phyloP scores from a whole-genome alignment of 163 green algal genomes.

The Chloroidium sp. region DNA sequence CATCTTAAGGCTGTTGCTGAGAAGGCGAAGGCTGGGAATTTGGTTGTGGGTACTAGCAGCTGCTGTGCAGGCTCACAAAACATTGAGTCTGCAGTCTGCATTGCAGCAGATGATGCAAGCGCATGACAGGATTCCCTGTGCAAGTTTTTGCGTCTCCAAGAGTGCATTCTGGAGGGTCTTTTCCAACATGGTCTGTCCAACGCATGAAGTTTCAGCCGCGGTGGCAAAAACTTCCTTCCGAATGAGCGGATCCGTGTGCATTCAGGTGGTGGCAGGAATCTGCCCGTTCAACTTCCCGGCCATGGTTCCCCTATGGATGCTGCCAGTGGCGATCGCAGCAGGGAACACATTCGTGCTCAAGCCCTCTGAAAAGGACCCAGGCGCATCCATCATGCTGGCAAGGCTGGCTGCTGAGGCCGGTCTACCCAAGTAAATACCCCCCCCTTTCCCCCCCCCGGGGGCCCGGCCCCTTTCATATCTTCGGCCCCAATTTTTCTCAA shows the following conservation, averaged over 20 bases:
- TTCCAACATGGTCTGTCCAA: too few relatives aligned
- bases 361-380: conserved; percentile 73
- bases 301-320: conserved; percentile 86
- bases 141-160: background rate
- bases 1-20: too few relatives aligned
- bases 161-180: background rate
- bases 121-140: too few relatives aligned
- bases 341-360: conserved; percentile 94
- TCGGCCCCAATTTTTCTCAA: too few relatives aligned
- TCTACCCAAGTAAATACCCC: conserved; percentile 58
- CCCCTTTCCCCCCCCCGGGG: too few relatives aligned
- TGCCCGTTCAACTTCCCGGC: conserved; percentile 97
- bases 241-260: background rate
- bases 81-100: too few relatives aligned
- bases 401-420: conserved; percentile 82
- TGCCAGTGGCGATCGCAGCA: conserved; percentile 72
- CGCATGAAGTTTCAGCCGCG: too few relatives aligned
- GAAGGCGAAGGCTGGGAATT: too few relatives aligned
- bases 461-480: too few relatives aligned
- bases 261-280: conserved; percentile 62
- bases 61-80: too few relatives aligned
- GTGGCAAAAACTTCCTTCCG: background rate
- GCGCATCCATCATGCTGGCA: conserved; percentile 78
- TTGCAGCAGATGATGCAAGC: too few relatives aligned
- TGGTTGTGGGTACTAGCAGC: too few relatives aligned